Evolutionary conservation across 495 filamentous ascomycete species (phyloP).

Genomic region (Trichoderma gamsii): DNA sequence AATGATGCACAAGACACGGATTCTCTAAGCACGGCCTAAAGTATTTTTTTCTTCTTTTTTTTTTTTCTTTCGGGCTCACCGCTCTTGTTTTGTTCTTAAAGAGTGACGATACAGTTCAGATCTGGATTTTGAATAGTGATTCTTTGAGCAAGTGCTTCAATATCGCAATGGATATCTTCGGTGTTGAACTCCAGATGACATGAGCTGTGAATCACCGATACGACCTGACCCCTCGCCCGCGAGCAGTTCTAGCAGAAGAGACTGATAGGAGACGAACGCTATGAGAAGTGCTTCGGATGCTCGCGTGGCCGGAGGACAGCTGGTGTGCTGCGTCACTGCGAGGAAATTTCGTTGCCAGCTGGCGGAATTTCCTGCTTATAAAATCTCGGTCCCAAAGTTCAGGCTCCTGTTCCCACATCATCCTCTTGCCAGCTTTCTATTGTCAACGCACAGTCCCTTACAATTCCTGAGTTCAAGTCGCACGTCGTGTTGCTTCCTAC

Average conservation of each 20-base stretch:
- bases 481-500: not conserved
- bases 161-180: not conserved
- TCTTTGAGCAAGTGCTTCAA: not conserved
- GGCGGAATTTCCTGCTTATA: not conserved
- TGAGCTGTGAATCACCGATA: not conserved
- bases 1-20: not conserved
- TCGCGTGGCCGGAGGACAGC: conserved; percentile 5
- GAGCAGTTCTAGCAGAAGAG: not conserved
- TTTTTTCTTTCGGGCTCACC: not conserved
- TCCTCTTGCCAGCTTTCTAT: not conserved
- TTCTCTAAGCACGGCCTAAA: too few species aligned
- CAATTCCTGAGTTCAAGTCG: not conserved
- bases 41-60: too few species aligned
- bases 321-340: conserved; percentile 4
- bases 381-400: not conserved
- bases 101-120: not conserved
- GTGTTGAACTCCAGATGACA: not conserved
- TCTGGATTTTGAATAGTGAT: not conserved
- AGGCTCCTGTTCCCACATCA: not conserved
- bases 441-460: not conserved
- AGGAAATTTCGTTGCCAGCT: not conserved
- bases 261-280: conserved; percentile 16
- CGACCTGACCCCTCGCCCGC: conserved; percentile 8
- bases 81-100: not conserved
- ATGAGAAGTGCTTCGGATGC: conserved; percentile 18